Conservation (phyloP, 78 protist species). For the Acrasis kona region DNA sequence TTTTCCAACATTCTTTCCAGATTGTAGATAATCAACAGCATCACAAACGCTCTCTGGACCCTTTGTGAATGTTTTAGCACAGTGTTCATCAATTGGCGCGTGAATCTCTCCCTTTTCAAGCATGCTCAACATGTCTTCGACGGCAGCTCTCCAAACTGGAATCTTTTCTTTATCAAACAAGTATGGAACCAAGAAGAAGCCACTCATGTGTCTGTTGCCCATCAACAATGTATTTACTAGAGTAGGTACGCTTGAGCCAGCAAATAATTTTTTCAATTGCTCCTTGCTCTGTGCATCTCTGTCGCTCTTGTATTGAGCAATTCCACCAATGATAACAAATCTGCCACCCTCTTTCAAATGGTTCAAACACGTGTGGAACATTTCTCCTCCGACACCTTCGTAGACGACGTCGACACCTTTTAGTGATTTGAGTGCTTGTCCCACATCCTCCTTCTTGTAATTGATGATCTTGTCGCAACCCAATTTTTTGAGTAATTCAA, state of each 20-base stretch:
- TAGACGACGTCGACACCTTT: constrained; percentile 31
- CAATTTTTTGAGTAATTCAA: not conserved
- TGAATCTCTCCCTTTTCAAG: not conserved
- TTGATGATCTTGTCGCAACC: constrained; percentile 24
- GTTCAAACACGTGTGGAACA: constrained; percentile 7
- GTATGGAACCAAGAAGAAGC: no score
- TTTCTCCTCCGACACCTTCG: constrained; percentile 34
- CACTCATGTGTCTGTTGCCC: no score
- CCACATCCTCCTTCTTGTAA: constrained; percentile 31
- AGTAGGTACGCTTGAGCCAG: not conserved
- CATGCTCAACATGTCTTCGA: not conserved
- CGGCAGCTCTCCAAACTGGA: not conserved
- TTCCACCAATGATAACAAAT: constrained; percentile 17
- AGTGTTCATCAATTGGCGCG: not conserved
- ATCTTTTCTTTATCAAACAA: not conserved
- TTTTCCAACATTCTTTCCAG: not conserved
- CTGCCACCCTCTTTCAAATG: constrained; percentile 14
- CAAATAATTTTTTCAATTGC: no score
- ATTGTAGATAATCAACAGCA: not conserved
- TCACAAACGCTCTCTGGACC: not conserved
- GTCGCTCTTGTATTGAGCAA: constrained; percentile 24
- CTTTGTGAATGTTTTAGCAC: no score
- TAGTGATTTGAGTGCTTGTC: constrained; percentile 11
- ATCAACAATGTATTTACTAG: not conserved
- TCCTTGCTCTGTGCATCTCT: not conserved